phyloP scores from a whole-genome alignment of 31 red algal species.

The Bonnemaisonia californica region DNA sequence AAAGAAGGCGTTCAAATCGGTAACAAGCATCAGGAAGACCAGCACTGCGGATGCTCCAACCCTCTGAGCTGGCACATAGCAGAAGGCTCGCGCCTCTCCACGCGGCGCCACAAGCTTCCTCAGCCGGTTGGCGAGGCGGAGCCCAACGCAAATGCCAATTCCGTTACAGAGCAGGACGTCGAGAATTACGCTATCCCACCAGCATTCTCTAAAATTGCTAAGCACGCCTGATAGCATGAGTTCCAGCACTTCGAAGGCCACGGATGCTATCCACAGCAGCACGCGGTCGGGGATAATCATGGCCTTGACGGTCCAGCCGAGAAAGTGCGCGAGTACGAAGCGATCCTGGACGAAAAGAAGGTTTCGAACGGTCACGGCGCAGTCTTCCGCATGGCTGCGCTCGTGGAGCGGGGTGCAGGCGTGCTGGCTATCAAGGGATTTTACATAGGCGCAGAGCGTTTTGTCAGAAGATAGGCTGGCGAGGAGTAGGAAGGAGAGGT shows the following conservation, averaged over 20 bases:
- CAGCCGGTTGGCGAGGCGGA: not conserved
- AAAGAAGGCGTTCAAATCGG: conserved; percentile 76
- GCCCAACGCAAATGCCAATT: conserved; percentile 56
- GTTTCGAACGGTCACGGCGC: not conserved
- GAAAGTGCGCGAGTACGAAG: conserved; percentile 29
- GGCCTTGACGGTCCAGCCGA: conserved; percentile 63
- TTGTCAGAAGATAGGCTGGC: not conserved
- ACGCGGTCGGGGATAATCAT: conserved; percentile 47
- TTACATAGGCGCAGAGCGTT: not conserved
- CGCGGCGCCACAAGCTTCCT: not conserved
- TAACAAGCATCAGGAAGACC: conserved; percentile 17
- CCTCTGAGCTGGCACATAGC: not conserved
- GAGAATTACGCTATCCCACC: conserved; percentile 74
- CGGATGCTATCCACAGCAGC: conserved; percentile 39
- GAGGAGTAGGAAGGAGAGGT: not conserved
- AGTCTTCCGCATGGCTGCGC: conserved; percentile 12
- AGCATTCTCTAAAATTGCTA: conserved; percentile 58
- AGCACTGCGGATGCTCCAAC: conserved; percentile 1
- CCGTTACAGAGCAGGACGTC: conserved; percentile 62
- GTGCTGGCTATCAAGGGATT: conserved; percentile 6
- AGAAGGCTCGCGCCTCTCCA: not conserved
- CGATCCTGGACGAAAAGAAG: conserved; percentile 7
- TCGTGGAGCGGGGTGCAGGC: conserved; percentile 8
- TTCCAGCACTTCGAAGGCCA: conserved; percentile 64
- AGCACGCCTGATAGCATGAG: conserved; percentile 24